Percentiles rank a stretch among this genome's conserved stretches.
Evolutionary conservation across 306 rosid genomes (phyloP).

Genomic region (Arachis stenosperma): DNA sequence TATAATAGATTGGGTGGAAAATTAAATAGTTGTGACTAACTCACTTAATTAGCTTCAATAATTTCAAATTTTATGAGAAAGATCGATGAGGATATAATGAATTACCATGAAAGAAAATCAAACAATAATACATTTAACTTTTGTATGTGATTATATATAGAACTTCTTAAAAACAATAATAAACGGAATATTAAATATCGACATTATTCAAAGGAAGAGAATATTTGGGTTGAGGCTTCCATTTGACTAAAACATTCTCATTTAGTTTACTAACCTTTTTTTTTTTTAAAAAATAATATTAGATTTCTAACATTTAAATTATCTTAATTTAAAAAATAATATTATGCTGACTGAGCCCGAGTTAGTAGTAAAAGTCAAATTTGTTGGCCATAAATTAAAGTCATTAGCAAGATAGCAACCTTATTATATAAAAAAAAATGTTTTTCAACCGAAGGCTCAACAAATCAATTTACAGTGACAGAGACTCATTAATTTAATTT

Average conservation of each 20-base stretch:
- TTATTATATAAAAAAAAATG: not conserved
- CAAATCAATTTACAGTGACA: too few species aligned
- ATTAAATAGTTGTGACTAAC: not conserved
- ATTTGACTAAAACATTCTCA: constrained; percentile 6
- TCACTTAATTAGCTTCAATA: not conserved
- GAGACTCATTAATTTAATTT: too few species aligned
- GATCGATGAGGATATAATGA: not conserved
- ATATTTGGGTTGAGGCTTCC: not conserved
- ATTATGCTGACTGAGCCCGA: not conserved
- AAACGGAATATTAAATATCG: not conserved
- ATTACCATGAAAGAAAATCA: not conserved
- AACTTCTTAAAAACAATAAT: not conserved
- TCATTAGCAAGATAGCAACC: not conserved
- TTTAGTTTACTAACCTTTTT: too few species aligned
- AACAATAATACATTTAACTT: not conserved
- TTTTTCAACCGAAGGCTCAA: not conserved
- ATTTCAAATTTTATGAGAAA: not conserved
- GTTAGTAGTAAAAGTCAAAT: not conserved
- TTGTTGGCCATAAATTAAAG: not conserved
- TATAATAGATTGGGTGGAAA: not conserved
- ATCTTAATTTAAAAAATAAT: too few species aligned
- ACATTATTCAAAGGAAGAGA: not conserved
- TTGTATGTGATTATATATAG: not conserved
- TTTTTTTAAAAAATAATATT: too few species aligned
- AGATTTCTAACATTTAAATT: too few species aligned